These are phyloP conservation scores for Rhodotorula sp. DNA, from an alignment of 1,284 basidiomycete species.

Conservation along the genomic window DNA sequence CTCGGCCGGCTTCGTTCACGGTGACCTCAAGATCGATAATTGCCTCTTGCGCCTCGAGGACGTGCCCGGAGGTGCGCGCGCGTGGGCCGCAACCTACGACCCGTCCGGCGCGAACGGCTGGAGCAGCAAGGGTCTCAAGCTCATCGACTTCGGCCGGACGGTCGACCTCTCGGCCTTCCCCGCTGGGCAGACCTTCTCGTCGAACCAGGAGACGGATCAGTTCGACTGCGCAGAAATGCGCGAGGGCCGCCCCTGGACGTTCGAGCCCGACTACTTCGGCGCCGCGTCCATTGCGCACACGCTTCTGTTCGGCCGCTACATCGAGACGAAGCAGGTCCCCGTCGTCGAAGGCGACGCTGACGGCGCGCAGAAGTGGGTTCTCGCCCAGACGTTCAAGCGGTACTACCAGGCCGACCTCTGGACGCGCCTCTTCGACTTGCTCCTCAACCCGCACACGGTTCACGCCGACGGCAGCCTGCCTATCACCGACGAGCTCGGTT, in stretches of 20 bases:
- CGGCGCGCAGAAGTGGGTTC: conserved; percentile 36
- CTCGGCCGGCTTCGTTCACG: conserved; percentile 80
- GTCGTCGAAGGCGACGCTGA: background rate
- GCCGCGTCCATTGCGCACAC: conserved; percentile 90
- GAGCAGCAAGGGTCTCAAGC: conserved; percentile 79
- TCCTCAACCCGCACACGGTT: conserved; percentile 74
- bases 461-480: conserved; percentile 65
- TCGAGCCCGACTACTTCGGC: conserved; percentile 93
- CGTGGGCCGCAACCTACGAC: conserved; percentile 75
- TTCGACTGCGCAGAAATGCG: conserved; percentile 90
- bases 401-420: conserved; percentile 95
- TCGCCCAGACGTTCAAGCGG: conserved; percentile 65
- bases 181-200: conserved; percentile 72
- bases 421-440: conserved; percentile 76
- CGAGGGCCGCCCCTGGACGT: conserved; percentile 81
- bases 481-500: conserved; percentile 66
- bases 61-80: conserved; percentile 64
- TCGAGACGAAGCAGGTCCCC: conserved; percentile 59
- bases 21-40: conserved; percentile 99
- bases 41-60: conserved; percentile 81
- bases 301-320: conserved; percentile 94
- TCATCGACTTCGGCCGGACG: conserved; percentile 95
- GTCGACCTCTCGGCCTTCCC: conserved; percentile 84
- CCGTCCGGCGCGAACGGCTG: conserved; percentile 78
- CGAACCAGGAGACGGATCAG: conserved; percentile 84